Evolutionary conservation across 225 moss, liverwort and hornwort species (phyloP), one percentile per base, ranked within the genome.

Genomic region (Takakia lepidozioides): DNA sequence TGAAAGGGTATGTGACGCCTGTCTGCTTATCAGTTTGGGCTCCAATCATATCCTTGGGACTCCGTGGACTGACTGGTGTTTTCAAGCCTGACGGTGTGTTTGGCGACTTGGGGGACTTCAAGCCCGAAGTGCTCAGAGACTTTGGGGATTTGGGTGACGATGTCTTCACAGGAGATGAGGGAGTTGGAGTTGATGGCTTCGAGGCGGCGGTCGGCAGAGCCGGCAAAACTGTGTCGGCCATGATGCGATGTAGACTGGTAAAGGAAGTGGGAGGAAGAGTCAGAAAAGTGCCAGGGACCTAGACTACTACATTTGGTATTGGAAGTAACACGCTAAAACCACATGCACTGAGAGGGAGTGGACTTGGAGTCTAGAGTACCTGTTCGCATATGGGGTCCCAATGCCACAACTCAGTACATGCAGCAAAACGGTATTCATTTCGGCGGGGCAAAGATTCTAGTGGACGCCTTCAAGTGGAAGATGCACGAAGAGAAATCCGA

Each of bases 1-100:
- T 73, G 1, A 35, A 62, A 11, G 78, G 78, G 41, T 73, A 73
- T 0, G 73, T 78, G 29, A 73, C 36, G 32, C 73, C 66, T 1
- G 73, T 78, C 1, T 59, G 44, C 63, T 53, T 57, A 32, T 59
- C 66, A 10, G 52, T 69, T 22, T 53, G 41, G 15, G 69, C 73
- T 7, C 69, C 78, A 3, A 46, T 56, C 60, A 78, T 59, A 4
- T 73, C 78, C 28, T 62, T 58, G 2, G 46, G 49, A 15, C 59
- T 32, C 16, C 47, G 51, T 3, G 73, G 66, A 16, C 65, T 57
- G 23, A 78, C 73, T n/a, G 78, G 69, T 11, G 56, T 69, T 27
- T 69, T 23, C 40, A 69, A 43, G 8, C 51, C 62, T 5, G 62
- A 38, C 1, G 62, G 56, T n/a, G 73, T 69, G 32, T 58, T 56